Evolutionary conservation across 164 flowering plant genomes (phyloP).

Genomic region (Annona squamosa): DNA sequence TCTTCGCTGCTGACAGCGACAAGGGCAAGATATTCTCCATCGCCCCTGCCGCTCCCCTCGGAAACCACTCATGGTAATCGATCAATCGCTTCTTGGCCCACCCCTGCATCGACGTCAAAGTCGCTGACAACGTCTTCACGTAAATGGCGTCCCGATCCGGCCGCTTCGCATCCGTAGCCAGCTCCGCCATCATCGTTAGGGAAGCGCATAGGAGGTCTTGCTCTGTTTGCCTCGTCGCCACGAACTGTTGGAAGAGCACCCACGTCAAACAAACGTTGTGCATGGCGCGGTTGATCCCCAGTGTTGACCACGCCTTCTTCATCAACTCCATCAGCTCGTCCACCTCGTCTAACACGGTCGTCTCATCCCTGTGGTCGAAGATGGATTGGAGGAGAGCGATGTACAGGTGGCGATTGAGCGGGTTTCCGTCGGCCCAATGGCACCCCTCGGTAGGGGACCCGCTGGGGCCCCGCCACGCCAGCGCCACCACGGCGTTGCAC

Average conservation of each 20-base stretch:
- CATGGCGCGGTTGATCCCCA: conserved; percentile 48
- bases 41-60: conserved; percentile 30
- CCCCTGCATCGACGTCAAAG: conserved; percentile 44
- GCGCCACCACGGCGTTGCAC: conserved; percentile 51
- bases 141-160: conserved; percentile 39
- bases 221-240: conserved; percentile 52
- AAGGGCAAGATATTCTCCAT: conserved; percentile 73
- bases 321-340: conserved; percentile 86
- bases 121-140: conserved; percentile 43
- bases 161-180: conserved; percentile 57
- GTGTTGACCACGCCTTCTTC: conserved; percentile 89
- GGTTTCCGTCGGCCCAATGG: conserved; percentile 94
- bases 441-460: conserved; percentile 52
- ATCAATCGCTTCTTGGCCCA: conserved; percentile 75
- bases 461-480: conserved; percentile 57
- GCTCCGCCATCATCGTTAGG: conserved; percentile 58
- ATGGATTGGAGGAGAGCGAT: conserved; percentile 51
- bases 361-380: conserved; percentile 75
- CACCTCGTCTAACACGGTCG: conserved; percentile 72
- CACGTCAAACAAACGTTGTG: conserved; percentile 82
- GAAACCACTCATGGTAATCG: conserved; percentile 56
- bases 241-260: conserved; percentile 75
- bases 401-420: conserved; percentile 72
- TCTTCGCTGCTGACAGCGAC: conserved; percentile 47
- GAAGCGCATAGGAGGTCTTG: conserved; percentile 69